phyloP scores from a whole-genome alignment of 1,139 yeast species.

The Sugiyamaella pinicola region DNA sequence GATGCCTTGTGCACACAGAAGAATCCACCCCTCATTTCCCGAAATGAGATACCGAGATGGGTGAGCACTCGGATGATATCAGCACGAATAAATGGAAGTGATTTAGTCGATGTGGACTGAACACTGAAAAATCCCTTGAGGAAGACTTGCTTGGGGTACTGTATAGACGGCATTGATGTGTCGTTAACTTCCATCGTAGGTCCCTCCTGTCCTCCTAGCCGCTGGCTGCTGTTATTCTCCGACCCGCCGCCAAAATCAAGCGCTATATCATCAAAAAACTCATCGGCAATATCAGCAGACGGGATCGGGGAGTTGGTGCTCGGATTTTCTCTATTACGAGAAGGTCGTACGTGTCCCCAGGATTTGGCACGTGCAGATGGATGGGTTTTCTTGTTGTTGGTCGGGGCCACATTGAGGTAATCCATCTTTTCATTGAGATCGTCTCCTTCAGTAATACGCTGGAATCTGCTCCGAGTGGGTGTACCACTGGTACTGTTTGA shows the following conservation, averaged over 20 bases:
- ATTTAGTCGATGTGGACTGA: slow-evolving; percentile 92
- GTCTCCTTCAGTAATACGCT: slow-evolving; percentile 13
- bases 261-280: slow-evolving; percentile 67
- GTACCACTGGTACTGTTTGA: slow-evolving; percentile 10
- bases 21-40: slow-evolving; percentile 94
- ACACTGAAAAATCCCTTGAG: slow-evolving; percentile 94
- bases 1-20: slow-evolving; percentile 72
- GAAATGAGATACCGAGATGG: slow-evolving; percentile 75
- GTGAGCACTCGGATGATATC: slow-evolving; percentile 79
- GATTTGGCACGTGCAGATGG: slow-evolving; percentile 91
- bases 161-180: slow-evolving; percentile 86
- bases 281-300: slow-evolving; percentile 55
- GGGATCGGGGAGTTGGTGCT: slow-evolving; percentile 17
- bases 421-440: slow-evolving; percentile 18
- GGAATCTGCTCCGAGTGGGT: slow-evolving; percentile 20
- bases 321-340: slow-evolving; percentile 40
- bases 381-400: slow-evolving; percentile 49
- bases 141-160: slow-evolving; percentile 86
- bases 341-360: slow-evolving; percentile 76
- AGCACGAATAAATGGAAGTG: slow-evolving; percentile 83
- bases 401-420: not conserved
- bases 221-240: slow-evolving; percentile 13
- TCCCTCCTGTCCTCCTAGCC: slow-evolving; percentile 11
- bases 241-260: slow-evolving; percentile 43
- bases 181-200: slow-evolving; percentile 20